These are phyloP conservation scores for Sordariomycetes sp. DNA, from an alignment of 2,329 filamentous ascomycete genomes.

Conservation along the genomic window DNA sequence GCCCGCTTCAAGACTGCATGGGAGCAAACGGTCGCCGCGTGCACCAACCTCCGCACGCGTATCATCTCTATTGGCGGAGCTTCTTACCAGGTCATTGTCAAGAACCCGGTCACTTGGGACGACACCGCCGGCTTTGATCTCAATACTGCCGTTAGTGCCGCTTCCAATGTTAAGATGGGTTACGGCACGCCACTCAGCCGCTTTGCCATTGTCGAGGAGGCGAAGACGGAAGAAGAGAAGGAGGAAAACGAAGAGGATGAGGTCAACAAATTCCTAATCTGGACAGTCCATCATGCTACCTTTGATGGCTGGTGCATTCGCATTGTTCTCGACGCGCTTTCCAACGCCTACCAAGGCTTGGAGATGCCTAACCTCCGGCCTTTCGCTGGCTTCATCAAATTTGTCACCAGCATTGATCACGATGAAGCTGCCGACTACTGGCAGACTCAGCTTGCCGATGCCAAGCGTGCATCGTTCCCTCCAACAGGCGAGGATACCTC, in stretches of 20 bases:
- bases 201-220: conserved; percentile 4
- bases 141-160: background rate
- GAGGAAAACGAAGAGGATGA: conserved; percentile 1
- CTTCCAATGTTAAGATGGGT: conserved; percentile 3
- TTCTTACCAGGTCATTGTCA: background rate
- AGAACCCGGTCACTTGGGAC: background rate
- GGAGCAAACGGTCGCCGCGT: conserved; percentile 7
- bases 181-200: conserved; percentile 6
- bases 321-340: conserved; percentile 1
- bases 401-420: background rate
- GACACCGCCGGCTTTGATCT: background rate
- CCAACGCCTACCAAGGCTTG: conserved; percentile 4
- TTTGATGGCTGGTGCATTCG: conserved; percentile 1
- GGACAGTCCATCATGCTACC: conserved; percentile 10
- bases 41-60: conserved; percentile 6
- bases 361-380: conserved; percentile 1
- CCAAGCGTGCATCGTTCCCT: conserved; percentile 3
- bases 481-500: background rate
- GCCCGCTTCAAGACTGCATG: conserved; percentile 17
- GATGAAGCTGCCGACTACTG: background rate
- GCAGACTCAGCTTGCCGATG: conserved; percentile 1
- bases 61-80: conserved; percentile 4
- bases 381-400: conserved; percentile 7
- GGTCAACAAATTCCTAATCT: conserved; percentile 9
- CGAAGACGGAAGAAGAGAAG: too few species aligned